Evolutionary conservation across 257 asterid genomes (phyloP), one percentile per base, ranked within the genome.

Genomic region (Nicotiana attenuata): DNA sequence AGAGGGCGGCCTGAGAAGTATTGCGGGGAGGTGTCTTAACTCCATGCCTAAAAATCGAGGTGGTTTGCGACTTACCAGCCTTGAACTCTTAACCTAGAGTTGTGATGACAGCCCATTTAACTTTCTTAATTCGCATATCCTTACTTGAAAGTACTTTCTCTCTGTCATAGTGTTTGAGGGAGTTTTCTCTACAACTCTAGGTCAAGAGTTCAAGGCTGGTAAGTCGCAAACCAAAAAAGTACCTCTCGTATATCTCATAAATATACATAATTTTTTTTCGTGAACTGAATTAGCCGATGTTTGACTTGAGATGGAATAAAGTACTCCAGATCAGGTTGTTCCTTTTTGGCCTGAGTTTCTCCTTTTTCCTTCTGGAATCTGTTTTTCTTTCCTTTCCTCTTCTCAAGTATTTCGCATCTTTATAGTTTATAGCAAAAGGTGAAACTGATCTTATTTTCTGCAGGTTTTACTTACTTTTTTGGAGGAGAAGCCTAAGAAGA

Each of bases 401-500:
- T 73, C 11, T 69, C 59, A 6, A 9, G 7, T 53, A 31, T 14
- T 41, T 31, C 22, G 26, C 13, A 19, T 26, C 33, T 67, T 67
- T 64, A 52, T 63, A 47, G 19, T 67, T 67, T 56, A 52, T 63
- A 47, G 19, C 65, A 50, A 78, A 57, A 56, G 50, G 26, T 77
- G 35, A 59, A 73, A 35, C 19, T 55, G 81, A 17, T 76, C 29
- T 77, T 24, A 28, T 82, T 80, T 82, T 57, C 26, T 65, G 80
- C 94, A 96, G 98, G 87, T 88, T 56, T 84, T 94, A 85, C 81
- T 65, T 86, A 75, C 86, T 77, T 82, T 93, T 85, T 91, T 96
- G 9, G 89, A 85, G 88, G 92, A 88, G 82, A 94, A 90, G 82
- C 97, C 92, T 22, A 80, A 64, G 83, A 88, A 88, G 90, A 91